Evolutionary conservation across 2,329 filamentous ascomycete species (phyloP).

Genomic region (Trichophyton schoenleinii): DNA sequence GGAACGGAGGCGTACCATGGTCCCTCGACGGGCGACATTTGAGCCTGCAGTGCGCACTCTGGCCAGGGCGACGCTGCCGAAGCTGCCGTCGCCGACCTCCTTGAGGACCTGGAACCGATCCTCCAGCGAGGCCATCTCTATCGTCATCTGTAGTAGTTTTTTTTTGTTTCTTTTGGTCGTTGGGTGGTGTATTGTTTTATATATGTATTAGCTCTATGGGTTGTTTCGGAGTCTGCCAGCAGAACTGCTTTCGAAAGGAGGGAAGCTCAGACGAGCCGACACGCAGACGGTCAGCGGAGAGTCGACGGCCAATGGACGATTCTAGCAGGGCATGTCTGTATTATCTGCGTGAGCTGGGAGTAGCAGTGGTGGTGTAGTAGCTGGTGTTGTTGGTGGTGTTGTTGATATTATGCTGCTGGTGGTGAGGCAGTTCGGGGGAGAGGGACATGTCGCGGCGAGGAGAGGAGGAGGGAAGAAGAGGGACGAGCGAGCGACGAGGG

Average conservation of each 20-base stretch:
- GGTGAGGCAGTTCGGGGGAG: background rate
- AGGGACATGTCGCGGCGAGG: background rate
- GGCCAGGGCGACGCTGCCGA: constrained; percentile 87
- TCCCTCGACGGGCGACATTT: constrained; percentile 76
- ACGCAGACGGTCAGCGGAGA: background rate
- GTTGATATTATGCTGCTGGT: background rate
- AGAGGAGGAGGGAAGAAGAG: background rate
- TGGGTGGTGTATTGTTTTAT: background rate
- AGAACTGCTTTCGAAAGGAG: constrained; percentile 1
- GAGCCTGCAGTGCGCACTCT: constrained; percentile 83
- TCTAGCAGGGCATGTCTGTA: background rate
- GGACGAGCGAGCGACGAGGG: constrained; percentile 3
- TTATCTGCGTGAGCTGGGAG: background rate
- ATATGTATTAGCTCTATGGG: constrained; percentile 24
- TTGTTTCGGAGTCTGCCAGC: constrained; percentile 6
- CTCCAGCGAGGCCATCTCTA: constrained; percentile 49
- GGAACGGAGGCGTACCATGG: constrained; percentile 51
- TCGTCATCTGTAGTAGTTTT: constrained; percentile 16
- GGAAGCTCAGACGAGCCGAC: background rate
- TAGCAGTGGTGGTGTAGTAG: background rate
- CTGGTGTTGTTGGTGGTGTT: background rate
- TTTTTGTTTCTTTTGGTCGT: background rate
- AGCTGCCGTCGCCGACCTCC: constrained; percentile 97
- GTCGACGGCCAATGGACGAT: background rate
- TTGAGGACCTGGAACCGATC: constrained; percentile 95